A percentile compares a stretch with the other conserved stretches of the same genome.
Conservation (phyloP, 208 protist genomes). For the Porcisia hertigi region DNA sequence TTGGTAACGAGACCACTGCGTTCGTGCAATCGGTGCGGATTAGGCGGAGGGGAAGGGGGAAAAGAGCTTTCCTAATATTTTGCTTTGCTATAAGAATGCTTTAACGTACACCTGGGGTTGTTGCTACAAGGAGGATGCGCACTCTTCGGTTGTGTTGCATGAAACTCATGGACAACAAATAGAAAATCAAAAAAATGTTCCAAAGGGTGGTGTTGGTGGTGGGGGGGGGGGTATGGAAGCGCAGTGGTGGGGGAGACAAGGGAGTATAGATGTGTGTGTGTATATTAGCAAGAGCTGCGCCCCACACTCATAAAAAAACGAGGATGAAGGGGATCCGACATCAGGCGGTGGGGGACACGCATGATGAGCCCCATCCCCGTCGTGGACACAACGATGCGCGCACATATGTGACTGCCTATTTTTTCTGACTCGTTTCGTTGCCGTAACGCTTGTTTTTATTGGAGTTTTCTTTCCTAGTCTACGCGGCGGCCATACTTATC, state of each 20-base stretch:
- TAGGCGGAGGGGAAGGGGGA: not conserved
- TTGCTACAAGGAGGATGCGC: not conserved
- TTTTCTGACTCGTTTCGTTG: not conserved
- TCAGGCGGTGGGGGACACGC: not conserved
- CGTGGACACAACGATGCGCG: not conserved
- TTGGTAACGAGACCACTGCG: not conserved
- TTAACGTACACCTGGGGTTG: not conserved
- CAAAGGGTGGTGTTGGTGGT: no score
- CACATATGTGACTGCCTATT: not conserved
- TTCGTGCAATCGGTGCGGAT: not conserved
- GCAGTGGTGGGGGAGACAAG: not conserved
- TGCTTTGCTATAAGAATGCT: not conserved
- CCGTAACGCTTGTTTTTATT: not conserved
- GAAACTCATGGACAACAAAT: not conserved
- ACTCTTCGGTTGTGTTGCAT: not conserved
- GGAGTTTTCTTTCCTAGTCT: slow-evolving; percentile 33
- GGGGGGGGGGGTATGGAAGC: not conserved
- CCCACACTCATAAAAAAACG: not conserved
- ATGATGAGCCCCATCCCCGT: not conserved
- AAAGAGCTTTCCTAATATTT: no score
- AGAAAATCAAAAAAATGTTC: not conserved
- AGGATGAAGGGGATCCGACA: not conserved
- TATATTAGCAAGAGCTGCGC: not conserved
- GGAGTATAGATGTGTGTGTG: not conserved
- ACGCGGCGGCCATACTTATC: slow-evolving; percentile 90